Percentiles rank a stretch among this genome's conserved stretches.
phyloP scores from a whole-genome alignment of 2,329 filamentous ascomycete genomes.

The Penicillium olsonii region DNA sequence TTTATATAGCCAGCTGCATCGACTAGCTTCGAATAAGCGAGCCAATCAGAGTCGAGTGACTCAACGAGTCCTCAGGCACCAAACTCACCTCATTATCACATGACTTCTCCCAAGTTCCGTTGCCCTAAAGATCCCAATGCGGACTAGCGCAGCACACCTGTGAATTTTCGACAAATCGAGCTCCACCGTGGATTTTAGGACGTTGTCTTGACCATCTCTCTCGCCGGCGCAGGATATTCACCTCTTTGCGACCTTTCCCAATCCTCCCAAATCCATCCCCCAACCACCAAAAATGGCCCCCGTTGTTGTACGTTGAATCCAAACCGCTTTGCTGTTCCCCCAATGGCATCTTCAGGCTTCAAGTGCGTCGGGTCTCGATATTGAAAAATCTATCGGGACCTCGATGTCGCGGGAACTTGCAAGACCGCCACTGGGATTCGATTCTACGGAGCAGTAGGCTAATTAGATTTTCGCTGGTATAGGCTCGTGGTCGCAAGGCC shows the following conservation, averaged over 20 bases:
- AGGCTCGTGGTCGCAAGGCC: conserved; percentile 49
- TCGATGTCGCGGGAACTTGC: not conserved
- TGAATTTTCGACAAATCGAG: conserved; percentile 22
- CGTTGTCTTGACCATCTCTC: conserved; percentile 32
- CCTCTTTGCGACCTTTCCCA: conserved; percentile 70
- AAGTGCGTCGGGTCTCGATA: conserved; percentile 6
- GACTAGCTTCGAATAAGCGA: not conserved
- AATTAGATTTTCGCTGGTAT: conserved; percentile 59
- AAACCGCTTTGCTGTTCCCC: conserved; percentile 92
- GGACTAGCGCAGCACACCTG: conserved; percentile 31
- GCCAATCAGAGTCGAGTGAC: not conserved
- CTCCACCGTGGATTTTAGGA: conserved; percentile 30
- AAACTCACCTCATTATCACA: not conserved
- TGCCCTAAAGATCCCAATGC: conserved; percentile 8
- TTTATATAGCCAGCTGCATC: conserved; percentile 36
- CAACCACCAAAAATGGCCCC: conserved; percentile 73
- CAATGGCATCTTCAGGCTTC: conserved; percentile 26
- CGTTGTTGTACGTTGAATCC: conserved; percentile 73
- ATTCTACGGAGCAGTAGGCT: conserved; percentile 83
- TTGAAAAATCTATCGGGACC: conserved; percentile 26
- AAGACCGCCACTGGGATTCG: conserved; percentile 25
- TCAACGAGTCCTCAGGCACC: not conserved
- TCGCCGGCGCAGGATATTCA: conserved; percentile 80
- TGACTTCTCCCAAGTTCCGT: conserved; percentile 1
- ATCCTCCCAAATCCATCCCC: conserved; percentile 33